Percentiles rank a stretch among this genome's conserved stretches.
These are phyloP conservation scores for Chrysosporium keratinophilum DNA, from an alignment of 2,329 filamentous ascomycete species.

Conservation along the genomic window DNA sequence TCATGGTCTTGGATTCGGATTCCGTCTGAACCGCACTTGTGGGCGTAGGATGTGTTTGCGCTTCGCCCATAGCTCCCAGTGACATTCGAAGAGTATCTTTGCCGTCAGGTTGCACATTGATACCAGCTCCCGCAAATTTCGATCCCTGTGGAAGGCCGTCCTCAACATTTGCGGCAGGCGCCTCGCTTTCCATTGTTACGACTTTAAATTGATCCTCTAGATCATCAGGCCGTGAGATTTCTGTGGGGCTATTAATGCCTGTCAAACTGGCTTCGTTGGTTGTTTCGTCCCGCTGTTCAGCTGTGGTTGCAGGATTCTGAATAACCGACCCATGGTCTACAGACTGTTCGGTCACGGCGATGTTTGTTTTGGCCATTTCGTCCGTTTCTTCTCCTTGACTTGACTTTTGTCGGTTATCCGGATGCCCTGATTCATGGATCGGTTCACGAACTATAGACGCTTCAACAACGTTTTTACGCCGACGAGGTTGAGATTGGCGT, in stretches of 20 bases:
- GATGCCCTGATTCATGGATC: no score
- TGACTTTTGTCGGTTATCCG: no score
- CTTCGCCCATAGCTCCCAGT: neutral
- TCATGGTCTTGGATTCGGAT: neutral
- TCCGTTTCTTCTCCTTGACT: no score
- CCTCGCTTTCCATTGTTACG: neutral
- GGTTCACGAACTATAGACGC: neutral
- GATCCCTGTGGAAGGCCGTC: neutral
- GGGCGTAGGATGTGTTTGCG: neutral
- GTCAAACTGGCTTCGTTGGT: no score
- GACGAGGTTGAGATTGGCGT: neutral
- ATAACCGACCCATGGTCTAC: no score
- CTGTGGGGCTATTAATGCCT: constrained; percentile 9
- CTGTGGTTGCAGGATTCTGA: no score
- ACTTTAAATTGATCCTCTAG: neutral
- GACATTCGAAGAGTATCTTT: neutral
- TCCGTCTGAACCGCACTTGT: neutral
- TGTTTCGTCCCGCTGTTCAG: no score
- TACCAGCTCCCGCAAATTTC: neutral
- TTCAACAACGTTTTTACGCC: neutral
- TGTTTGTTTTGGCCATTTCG: no score
- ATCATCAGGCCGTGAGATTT: neutral
- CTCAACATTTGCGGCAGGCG: neutral
- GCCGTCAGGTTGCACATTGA: neutral
- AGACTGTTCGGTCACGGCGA: no score